Percentiles rank a stretch among this genome's conserved stretches.
Evolutionary conservation across 1,139 yeast species (phyloP).

Genomic region (Wickerhamomyces sp.): DNA sequence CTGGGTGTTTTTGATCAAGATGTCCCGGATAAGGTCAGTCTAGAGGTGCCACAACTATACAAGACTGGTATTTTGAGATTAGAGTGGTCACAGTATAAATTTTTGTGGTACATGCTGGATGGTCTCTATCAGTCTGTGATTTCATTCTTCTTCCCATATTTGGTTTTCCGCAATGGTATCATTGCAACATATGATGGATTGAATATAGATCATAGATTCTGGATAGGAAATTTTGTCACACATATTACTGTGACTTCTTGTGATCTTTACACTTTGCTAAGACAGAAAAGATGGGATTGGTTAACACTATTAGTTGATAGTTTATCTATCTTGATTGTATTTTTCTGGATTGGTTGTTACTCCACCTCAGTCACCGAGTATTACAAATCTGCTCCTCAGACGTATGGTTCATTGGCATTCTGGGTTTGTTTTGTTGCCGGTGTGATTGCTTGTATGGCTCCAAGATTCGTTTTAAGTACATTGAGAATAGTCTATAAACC

Average conservation of each 20-base stretch:
- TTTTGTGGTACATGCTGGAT: conserved; percentile 80
- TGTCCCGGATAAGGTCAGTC: conserved; percentile 72
- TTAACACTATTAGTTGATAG: conserved; percentile 57
- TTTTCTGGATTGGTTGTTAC: conserved; percentile 91
- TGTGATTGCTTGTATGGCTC: conserved; percentile 63
- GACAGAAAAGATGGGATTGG: conserved; percentile 96
- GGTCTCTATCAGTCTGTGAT: conserved; percentile 85
- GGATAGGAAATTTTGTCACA: conserved; percentile 78
- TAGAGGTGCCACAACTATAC: conserved; percentile 86
- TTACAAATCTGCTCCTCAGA: conserved; percentile 68
- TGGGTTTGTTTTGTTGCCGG: conserved; percentile 85
- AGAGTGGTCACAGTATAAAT: conserved; percentile 79
- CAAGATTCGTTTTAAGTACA: conserved; percentile 67
- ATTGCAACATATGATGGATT: conserved; percentile 60
- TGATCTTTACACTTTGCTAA: conserved; percentile 70
- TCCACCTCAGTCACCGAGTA: conserved; percentile 66
- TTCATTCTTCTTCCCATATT: conserved; percentile 82
- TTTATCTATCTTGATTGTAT: conserved; percentile 66
- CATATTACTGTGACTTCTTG: conserved; percentile 79
- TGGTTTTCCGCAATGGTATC: conserved; percentile 51
- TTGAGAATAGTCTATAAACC: conserved; percentile 63
- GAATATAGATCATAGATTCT: conserved; percentile 74
- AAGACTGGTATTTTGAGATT: conserved; percentile 75
- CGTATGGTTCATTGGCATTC: conserved; percentile 66
- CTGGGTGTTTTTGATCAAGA: conserved; percentile 93